Conservation (phyloP, 1,284 basidiomycete species). For the Tilletia walkeri region DNA sequence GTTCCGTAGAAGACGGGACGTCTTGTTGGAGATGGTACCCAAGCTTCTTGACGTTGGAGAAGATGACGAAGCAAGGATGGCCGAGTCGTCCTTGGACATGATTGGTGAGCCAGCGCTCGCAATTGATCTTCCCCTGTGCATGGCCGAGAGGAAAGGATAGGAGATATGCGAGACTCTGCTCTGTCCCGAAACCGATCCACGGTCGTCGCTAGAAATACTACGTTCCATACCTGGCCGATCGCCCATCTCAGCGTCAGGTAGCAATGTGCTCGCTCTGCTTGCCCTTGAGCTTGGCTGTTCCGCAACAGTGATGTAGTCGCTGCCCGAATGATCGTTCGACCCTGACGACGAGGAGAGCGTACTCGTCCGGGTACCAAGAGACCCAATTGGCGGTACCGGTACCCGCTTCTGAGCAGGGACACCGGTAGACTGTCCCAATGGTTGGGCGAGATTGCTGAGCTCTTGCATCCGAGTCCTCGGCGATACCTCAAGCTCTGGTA, state of each 20-base stretch:
- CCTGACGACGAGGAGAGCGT: too few relatives aligned
- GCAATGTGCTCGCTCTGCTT: not conserved
- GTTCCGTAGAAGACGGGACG: too few relatives aligned
- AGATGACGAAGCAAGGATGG: too few relatives aligned
- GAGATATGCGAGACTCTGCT: constrained; percentile 7
- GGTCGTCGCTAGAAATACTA: not conserved
- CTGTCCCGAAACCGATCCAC: not conserved
- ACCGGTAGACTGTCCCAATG: not conserved
- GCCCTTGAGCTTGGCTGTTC: not conserved
- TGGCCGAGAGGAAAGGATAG: not conserved
- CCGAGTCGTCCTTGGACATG: too few relatives aligned
- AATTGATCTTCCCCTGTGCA: not conserved
- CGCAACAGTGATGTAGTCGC: too few relatives aligned
- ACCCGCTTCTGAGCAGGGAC: constrained; percentile 11
- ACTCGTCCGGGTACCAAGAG: too few relatives aligned
- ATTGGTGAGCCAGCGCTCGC: not conserved
- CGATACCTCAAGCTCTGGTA: not conserved
- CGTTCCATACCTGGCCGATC: not conserved
- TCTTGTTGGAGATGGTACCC: too few relatives aligned
- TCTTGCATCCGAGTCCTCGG: not conserved
- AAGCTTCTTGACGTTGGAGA: too few relatives aligned
- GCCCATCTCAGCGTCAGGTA: too few relatives aligned
- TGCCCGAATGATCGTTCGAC: too few relatives aligned
- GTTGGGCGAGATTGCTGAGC: not conserved
- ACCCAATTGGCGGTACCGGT: not conserved